These are phyloP conservation scores for Diaporthe sp. DNA, from an alignment of 2,329 filamentous ascomycete species.

Conservation along the genomic window DNA sequence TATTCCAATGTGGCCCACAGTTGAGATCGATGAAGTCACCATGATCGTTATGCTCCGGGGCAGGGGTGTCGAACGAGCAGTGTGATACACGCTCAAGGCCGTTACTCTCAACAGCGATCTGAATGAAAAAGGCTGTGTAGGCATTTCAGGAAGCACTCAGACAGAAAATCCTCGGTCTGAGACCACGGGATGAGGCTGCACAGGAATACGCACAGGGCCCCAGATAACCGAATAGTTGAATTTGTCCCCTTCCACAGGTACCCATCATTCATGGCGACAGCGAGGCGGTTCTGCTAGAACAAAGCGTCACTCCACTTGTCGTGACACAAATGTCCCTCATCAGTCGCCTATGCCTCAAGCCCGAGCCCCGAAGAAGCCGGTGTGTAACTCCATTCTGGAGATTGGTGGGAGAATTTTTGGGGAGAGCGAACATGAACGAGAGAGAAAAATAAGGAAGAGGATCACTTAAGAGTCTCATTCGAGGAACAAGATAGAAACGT, in stretches of 20 bases:
- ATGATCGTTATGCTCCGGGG: not conserved
- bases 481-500: not conserved
- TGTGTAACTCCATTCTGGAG: not conserved
- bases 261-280: not conserved
- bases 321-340: not conserved
- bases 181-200: not conserved
- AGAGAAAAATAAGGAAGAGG: too few species aligned
- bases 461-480: not conserved
- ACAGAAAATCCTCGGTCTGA: not conserved
- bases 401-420: not conserved
- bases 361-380: not conserved
- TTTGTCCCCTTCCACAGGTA: not conserved
- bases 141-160: not conserved
- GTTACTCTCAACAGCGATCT: not conserved
- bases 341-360: not conserved
- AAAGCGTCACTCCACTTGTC: not conserved
- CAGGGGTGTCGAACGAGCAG: not conserved
- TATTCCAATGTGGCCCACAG: not conserved
- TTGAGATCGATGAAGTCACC: not conserved
- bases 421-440: too few species aligned
- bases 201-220: not conserved
- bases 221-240: not conserved
- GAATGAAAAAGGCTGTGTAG: not conserved
- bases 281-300: not conserved
- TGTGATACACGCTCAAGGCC: not conserved